Evolutionary conservation across 1,284 basidiomycete species (phyloP), one percentile per base, ranked within the genome.

Genomic region (Leucoagaricus sp.): DNA sequence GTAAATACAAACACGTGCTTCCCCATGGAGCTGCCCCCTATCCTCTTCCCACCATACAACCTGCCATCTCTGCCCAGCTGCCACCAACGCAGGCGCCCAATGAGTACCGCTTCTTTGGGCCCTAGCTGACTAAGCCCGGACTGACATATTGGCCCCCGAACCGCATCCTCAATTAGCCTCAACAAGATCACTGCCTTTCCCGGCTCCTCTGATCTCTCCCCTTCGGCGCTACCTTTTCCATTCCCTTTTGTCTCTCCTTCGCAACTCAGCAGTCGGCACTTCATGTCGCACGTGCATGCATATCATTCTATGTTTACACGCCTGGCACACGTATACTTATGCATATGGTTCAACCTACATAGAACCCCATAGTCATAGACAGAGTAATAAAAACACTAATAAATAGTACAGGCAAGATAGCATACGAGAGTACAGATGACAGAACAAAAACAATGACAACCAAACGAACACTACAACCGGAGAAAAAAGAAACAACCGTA

Each of bases 371-470:
- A 49, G 17, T 45, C 8, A 29, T 12, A 50, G 10, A 31, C 33
- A 52, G 59, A 63, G 62, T 64, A 67, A 63, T 56, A 65, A 64
- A 55, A 57, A 57, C 48, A 61, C 51, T 61, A 64, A 60, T 58
- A 63, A 58, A 57, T 57, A 57, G 31, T 63, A 64, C 64, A 67
- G 59, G 48, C 49, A 62, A 38, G 40, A 58, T 59, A 61, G 61
- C n/a, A n/a, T n/a, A n/a, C n/a, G 59, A 49, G 21, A 53, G 52
- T 34, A 59, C 36, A 59, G 34, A 58, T 13, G 17, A 44, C 8
- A 60, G 33, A 55, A 50, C 36, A 46, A 17, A 57, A 47, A 49
- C 29, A 41, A 57, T n/a, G 55, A 55, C 41, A 65, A 63, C 52
- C 49, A 40, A 25, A 23, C 10, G 41, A 21, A 23, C n/a, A n/a